Evolutionary conservation across 176 grass and related monocot genomes (phyloP), one percentile per base, ranked within the genome.

Genomic region (Tillandsia leiboldiana): DNA sequence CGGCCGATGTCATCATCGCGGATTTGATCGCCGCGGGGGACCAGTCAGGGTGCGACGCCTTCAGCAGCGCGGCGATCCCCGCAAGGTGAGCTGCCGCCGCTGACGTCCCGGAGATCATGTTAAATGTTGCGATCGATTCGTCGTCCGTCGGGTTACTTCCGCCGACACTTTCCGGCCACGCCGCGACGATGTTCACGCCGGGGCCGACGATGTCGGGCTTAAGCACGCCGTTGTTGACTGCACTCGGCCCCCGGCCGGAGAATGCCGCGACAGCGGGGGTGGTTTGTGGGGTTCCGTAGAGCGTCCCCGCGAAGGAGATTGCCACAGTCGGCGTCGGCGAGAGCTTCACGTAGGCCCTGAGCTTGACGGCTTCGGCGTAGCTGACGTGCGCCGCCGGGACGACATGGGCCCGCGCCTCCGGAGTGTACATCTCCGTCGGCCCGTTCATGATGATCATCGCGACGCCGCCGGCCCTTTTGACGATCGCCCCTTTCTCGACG

Each of bases 191-290:
- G 51, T 57, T 57, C 12, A 72, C 70, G 8, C 70, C 70, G 26
- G 70, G 70, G 24, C 51, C 70, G 70, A 57, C 18, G 70, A 72
- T 58, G 70, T 72, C 70, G 24, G 70, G 70, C 51, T 72, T 72
- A 13, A 72, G 9, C 51, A 72, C 13, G 9, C 70, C 70, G 13
- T 54, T 54, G 52, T 54, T 57, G 22, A 29, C 9, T 12, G 12
- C 42, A 26, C 70, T 72, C 13, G 70, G 70, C 12, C 70, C 69
- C 27, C 69, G n/a, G 2, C 51, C 50, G 4, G 69, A 71, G 69
- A 71, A 71, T 24, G 69, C 20, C 3, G 69, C 24, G 8, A 71
- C 26, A 12, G 69, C 29, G 48, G 69, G 69, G 8, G 69, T 10
- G 11, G 51, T 5, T 7, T 42, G 69, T 1, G 69, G 51, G 9